phyloP scores from a whole-genome alignment of 768 basidiomycete species.

The Tricholoma matsutake region DNA sequence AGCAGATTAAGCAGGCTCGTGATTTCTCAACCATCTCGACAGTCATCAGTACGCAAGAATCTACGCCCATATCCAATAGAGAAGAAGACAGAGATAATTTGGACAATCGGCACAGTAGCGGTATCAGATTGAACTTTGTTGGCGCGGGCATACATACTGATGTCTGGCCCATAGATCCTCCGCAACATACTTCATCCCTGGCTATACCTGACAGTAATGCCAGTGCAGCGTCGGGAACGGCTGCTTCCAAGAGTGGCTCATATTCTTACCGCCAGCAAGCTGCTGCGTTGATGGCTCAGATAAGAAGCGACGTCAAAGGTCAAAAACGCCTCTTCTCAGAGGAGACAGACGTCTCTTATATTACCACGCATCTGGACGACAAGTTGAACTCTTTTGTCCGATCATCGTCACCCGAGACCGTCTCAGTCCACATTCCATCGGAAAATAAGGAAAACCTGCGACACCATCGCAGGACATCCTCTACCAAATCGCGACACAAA shows the following conservation, averaged over 20 bases:
- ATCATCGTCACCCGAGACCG: slow-evolving; percentile 12
- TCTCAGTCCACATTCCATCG: slow-evolving; percentile 2
- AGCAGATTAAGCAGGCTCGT: slow-evolving; percentile 73
- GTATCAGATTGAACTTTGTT: slow-evolving; percentile 10
- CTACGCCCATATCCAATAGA: slow-evolving; percentile 21
- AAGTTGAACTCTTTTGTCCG: slow-evolving; percentile 19
- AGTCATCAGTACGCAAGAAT: slow-evolving; percentile 40
- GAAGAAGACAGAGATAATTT: slow-evolving; percentile 9
- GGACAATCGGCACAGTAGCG: slow-evolving; percentile 15
- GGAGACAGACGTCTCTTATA: slow-evolving; percentile 55
- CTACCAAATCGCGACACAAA: slow-evolving; percentile 17
- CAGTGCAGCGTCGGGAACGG: slow-evolving; percentile 28
- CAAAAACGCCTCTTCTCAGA: slow-evolving; percentile 70
- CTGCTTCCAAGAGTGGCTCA: slow-evolving; percentile 31
- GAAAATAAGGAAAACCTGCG: slow-evolving; percentile 33
- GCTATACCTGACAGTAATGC: slow-evolving; percentile 27
- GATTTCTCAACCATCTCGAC: slow-evolving; percentile 78
- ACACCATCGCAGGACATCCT: slow-evolving; percentile 28
- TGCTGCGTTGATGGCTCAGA: slow-evolving; percentile 80
- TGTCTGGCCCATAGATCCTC: background rate
- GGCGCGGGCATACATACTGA: slow-evolving; percentile 5
- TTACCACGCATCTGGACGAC: slow-evolving; percentile 33
- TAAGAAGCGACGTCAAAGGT: slow-evolving; percentile 74
- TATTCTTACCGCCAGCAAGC: slow-evolving; percentile 75
- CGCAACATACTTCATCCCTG: slow-evolving; percentile 30